Conservation (phyloP, 257 asterid genomes). For the Striga asiatica region DNA sequence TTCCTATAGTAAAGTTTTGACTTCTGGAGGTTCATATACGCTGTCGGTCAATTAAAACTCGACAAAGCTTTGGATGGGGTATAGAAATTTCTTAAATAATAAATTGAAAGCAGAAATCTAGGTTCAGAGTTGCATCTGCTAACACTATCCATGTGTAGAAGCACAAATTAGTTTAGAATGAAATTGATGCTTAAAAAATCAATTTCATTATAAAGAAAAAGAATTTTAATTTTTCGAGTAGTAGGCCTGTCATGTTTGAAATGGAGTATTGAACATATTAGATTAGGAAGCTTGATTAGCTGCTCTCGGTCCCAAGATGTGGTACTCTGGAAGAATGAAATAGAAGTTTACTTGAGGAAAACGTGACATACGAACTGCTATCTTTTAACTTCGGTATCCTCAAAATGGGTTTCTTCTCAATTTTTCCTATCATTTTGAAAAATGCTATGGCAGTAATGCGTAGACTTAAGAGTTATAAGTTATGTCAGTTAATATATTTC, state of each 20-base stretch:
- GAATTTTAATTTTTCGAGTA: neutral
- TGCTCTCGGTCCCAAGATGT: neutral
- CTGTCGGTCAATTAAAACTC: neutral
- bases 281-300: neutral
- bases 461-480: neutral
- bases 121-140: neutral
- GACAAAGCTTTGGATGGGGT: neutral
- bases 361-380: neutral
- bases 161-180: neutral
- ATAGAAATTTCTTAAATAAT: neutral
- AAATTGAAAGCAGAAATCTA: neutral
- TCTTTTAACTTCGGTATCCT: neutral
- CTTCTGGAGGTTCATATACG: neutral
- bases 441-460: neutral
- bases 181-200: neutral
- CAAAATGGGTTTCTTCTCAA: neutral
- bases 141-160: neutral
- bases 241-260: neutral
- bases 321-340: too few relatives aligned
- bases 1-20: neutral
- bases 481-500: neutral
- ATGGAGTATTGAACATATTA: neutral
- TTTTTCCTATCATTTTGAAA: neutral
- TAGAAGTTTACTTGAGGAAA: too few relatives aligned
- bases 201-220: neutral